phyloP scores from a whole-genome alignment of 441 rosid genomes.

The Adansonia madagascariensis region DNA sequence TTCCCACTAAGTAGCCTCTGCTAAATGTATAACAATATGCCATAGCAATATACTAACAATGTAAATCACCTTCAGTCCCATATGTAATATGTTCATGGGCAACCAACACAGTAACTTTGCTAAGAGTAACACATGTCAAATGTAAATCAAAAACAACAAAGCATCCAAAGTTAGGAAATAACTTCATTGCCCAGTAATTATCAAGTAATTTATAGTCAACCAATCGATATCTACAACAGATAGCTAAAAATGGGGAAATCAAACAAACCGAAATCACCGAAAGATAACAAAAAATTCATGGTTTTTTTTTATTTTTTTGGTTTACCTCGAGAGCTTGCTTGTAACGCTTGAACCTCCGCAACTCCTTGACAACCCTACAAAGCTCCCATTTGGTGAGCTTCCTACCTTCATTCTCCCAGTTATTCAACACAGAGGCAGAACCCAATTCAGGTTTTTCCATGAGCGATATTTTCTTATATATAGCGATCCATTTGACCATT shows the following conservation, averaged over 20 bases:
- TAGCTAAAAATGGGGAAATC: neutral
- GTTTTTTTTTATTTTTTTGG: neutral
- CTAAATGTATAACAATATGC: neutral
- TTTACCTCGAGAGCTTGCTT: constrained; percentile 85
- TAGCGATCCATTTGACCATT: constrained; percentile 70
- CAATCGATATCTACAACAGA: neutral
- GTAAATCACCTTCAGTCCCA: neutral
- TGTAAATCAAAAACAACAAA: neutral
- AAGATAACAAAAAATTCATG: neutral
- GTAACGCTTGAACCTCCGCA: constrained; percentile 81
- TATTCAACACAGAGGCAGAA: constrained; percentile 66
- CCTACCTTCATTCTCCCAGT: constrained; percentile 71
- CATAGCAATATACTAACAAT: too few species aligned
- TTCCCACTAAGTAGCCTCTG: neutral
- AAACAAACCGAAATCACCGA: neutral
- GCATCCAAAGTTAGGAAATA: neutral
- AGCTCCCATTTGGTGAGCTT: constrained; percentile 92
- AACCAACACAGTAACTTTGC: neutral
- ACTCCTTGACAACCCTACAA: constrained; percentile 82
- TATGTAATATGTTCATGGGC: neutral
- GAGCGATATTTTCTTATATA: constrained; percentile 70
- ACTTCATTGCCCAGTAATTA: constrained; percentile 25
- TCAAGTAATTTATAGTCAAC: neutral
- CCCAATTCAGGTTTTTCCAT: constrained; percentile 86
- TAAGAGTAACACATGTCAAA: neutral